Evolutionary conservation across 2,329 filamentous ascomycete species (phyloP), one percentile per base, ranked within the genome.

Genomic region (Pseudogymnoascus sp.): DNA sequence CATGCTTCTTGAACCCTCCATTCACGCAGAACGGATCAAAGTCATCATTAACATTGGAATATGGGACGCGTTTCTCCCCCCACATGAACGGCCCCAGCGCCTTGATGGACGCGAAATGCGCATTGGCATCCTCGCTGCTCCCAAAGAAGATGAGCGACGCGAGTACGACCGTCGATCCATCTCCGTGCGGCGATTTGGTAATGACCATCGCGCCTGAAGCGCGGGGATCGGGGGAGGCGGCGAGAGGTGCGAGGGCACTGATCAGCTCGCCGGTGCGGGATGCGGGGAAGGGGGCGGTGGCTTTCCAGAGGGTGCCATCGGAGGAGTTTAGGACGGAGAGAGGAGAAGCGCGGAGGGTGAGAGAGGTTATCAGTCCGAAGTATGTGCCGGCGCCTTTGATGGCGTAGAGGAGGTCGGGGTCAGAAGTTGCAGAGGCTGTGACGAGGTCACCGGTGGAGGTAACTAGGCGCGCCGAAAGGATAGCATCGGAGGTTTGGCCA

Each of bases 401-500:
- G 1, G 66, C 71, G 18, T 66, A 72, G 7, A 72, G 62, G 4
- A 72, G 65, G 4, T 70, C 65, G 1, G 65, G 61, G 20, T 69
- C 57, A 35, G 61, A 59, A 6, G 66, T 62, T n/a, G 66, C 43
- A 6, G 62, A 66, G 28, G 64, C 65, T 22, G 64, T 37, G 5
- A 71, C 15, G 0, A 71, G 30, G 2, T 67, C 60, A 4, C 69
- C 70, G 8, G 64, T 63, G 14, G 68, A 68, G n/a, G 66, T 73
- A 37, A 82, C 72, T 64, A 75, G 75, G 41, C 81, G 72, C 59
- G 74, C 72, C 22, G 76, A 77, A 5, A 97, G 80, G 38, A 94
- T 74, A 1, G 76, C 69, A 36, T 80, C 76, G 76, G 96, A 97
- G 64, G 90, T 87, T 68, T 86, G 84, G 65, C 81, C 77, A 60